A percentile compares a stretch with the other conserved stretches of the same genome.
phyloP scores from a whole-genome alignment of 768 basidiomycete species.

The Macrolepiota dolichaula region DNA sequence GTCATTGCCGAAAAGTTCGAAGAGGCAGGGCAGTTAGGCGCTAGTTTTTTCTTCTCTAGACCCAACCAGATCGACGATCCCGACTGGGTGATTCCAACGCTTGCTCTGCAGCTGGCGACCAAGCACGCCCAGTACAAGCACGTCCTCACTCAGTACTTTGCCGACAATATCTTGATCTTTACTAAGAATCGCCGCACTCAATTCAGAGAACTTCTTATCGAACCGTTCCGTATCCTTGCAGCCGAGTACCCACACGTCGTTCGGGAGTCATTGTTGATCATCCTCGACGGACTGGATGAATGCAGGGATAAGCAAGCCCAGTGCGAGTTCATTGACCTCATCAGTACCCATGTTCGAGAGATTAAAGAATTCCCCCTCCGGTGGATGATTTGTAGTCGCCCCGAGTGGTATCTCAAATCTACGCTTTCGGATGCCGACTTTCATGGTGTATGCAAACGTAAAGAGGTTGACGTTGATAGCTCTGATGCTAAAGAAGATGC shows the following conservation, averaged over 20 bases:
- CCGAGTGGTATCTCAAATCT: too few species aligned
- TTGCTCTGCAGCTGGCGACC: not conserved
- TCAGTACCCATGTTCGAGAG: not conserved
- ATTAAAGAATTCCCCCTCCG: not conserved
- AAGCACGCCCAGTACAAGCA: not conserved
- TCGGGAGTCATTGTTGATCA: not conserved
- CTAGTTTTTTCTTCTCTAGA: not conserved
- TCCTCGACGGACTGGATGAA: too few species aligned
- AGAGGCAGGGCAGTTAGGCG: not conserved
- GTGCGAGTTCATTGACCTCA: constrained; percentile 4
- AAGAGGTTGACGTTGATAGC: constrained; percentile 1
- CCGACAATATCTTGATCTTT: not conserved
- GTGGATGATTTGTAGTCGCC: too few species aligned
- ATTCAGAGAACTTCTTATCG: not conserved
- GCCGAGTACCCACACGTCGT: not conserved
- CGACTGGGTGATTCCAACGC: not conserved
- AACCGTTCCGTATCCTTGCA: not conserved
- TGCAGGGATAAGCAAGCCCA: not conserved
- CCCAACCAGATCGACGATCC: not conserved
- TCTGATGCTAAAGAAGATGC: not conserved
- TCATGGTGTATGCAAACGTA: not conserved
- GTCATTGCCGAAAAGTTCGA: not conserved
- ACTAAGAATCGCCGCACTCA: not conserved
- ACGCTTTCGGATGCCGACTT: too few species aligned
- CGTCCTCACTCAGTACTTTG: not conserved